Evolutionary conservation across 2,329 filamentous ascomycete species (phyloP).

Genomic region (Penicillium brevicompactum): DNA sequence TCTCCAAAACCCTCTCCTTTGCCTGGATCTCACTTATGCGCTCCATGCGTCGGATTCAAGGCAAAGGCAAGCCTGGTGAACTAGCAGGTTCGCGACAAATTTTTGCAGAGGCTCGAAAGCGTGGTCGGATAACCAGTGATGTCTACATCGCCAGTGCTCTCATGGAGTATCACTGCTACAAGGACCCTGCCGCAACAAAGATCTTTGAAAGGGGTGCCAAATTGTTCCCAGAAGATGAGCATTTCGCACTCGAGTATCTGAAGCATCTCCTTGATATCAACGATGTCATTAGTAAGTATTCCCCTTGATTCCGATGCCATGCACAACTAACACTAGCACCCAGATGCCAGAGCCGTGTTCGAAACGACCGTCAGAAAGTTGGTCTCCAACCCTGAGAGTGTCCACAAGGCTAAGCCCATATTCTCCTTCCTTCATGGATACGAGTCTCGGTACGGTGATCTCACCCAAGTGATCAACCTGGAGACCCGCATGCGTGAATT

Average conservation of each 20-base stretch:
- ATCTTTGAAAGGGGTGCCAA: conserved; percentile 95
- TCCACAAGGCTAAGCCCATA: conserved; percentile 76
- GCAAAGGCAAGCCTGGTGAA: conserved; percentile 72
- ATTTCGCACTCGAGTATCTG: conserved; percentile 92
- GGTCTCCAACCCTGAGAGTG: conserved; percentile 72
- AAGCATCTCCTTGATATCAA: conserved; percentile 92
- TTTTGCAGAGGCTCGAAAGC: conserved; percentile 84
- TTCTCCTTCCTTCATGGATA: conserved; percentile 94
- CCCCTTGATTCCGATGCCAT: background rate
- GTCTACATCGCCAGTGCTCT: conserved; percentile 92
- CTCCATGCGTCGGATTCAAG: conserved; percentile 91
- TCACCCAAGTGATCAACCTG: conserved; percentile 85
- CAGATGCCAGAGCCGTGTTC: conserved; percentile 92
- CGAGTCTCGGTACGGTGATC: conserved; percentile 90
- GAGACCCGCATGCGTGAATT: conserved; percentile 91
- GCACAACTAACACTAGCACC: conserved; percentile 14
- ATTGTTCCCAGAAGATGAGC: conserved; percentile 89
- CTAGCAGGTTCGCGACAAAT: conserved; percentile 77
- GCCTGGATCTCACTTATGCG: conserved; percentile 95
- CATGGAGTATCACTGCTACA: conserved; percentile 94
- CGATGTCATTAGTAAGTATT: conserved; percentile 81
- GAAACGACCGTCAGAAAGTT: conserved; percentile 89
- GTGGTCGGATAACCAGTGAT: conserved; percentile 86
- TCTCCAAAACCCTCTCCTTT: conserved; percentile 85
- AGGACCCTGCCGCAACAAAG: conserved; percentile 86